Evolutionary conservation across 2,329 filamentous ascomycete genomes (phyloP), one percentile per base, ranked within the genome.

Genomic region (Sporothrix inflata): DNA sequence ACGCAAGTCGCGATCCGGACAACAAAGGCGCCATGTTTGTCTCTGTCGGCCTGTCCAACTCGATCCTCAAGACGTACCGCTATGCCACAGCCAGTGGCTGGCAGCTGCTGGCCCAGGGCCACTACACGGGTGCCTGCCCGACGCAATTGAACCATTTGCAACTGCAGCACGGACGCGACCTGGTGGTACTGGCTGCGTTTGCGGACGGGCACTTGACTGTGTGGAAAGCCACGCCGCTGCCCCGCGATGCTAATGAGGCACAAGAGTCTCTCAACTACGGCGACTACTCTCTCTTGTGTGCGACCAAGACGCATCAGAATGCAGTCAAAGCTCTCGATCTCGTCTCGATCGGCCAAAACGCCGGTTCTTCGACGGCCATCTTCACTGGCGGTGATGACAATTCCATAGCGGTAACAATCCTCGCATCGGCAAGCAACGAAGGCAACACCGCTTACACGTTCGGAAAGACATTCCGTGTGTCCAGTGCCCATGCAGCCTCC

Each of bases 311-410:
- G 30, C 96, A 98, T 78, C 94, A 97, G 77, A 97, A 88, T 80
- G 90, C 91, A 68, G 88, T 98, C 79, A 97, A 97, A 79, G 83
- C 85, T 24, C 81, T 92, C 2, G 86, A 86, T 73, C 73, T 89
- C 3, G 42, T 24, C 38, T 19, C n/a, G 3, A 3, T 19, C 30
- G 16, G 42, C 5, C 60, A 45, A 4, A 9, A 12, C 8, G n/a
- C 4, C 8, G 30, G 11, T 34, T 47, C 55, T 11, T 47, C 21
- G 19, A 24, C 92, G 0, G 78, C 16, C n/a, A 47, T 97, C 21
- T 80, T 93, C 4, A 94, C 93, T 0, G 94, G 93, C 34, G 94
- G 96, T 27, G 96, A 99, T 77, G 96, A 98, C 80, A 96, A 96
- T 74, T 91, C 91, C 3, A 80, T 98, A 0, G 90, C 87, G 0